Evolutionary conservation across 2,329 filamentous ascomycete genomes (phyloP).

Genomic region (Fusarium decemcellulare): DNA sequence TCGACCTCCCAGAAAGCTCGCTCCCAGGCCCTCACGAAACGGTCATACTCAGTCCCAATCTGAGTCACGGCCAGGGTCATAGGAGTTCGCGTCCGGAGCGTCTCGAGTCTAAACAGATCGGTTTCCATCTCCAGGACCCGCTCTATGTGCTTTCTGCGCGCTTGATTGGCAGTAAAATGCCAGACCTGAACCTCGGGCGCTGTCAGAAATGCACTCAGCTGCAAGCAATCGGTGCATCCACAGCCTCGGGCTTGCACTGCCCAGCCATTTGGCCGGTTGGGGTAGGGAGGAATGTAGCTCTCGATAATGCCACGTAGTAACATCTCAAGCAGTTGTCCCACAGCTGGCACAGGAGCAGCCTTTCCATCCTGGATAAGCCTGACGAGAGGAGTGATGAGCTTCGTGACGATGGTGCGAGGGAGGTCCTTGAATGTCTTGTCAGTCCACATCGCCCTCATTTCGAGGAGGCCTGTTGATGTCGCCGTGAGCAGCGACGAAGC

Average conservation of each 20-base stretch:
- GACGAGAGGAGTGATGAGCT: constrained; percentile 14
- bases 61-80: constrained; percentile 10
- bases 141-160: constrained; percentile 11
- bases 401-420: not conserved
- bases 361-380: not conserved
- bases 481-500: not conserved
- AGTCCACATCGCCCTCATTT: not conserved
- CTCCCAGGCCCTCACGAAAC: not conserved
- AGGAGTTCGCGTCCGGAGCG: not conserved
- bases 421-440: not conserved
- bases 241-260: constrained; percentile 20
- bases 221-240: constrained; percentile 8
- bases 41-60: not conserved
- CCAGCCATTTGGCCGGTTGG: not conserved
- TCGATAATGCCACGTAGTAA: constrained; percentile 11
- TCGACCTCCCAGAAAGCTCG: not conserved
- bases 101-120: not conserved
- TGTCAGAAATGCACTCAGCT: constrained; percentile 10
- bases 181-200: not conserved
- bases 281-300: not conserved
- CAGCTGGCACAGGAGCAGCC: not conserved
- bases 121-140: not conserved
- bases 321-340: constrained; percentile 10
- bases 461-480: constrained; percentile 1
- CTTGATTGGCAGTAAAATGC: not conserved